Conservation (phyloP, 805 yeast species). For the Suhomyces prunicola region DNA sequence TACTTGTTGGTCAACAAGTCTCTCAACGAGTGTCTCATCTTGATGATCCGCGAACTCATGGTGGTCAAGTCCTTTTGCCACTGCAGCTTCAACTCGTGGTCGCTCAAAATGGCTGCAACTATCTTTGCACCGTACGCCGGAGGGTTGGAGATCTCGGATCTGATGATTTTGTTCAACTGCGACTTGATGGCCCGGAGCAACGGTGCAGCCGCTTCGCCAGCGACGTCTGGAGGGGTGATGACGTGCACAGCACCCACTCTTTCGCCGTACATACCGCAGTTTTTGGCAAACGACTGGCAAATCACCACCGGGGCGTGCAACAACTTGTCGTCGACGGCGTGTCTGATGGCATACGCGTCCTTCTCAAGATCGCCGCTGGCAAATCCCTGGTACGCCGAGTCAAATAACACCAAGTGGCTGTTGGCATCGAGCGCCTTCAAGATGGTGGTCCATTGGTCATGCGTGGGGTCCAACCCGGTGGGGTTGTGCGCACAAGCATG, state of each 20-base stretch:
- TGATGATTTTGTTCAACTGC: constrained; percentile 70
- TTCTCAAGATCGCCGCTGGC: constrained; percentile 82
- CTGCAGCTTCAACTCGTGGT: constrained; percentile 63
- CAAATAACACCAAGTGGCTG: constrained; percentile 79
- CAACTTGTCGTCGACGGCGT: constrained; percentile 45
- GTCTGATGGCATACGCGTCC: constrained; percentile 81
- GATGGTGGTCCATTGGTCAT: constrained; percentile 74
- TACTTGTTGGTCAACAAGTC: constrained; percentile 52
- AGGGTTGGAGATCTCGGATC: constrained; percentile 89
- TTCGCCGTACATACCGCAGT: constrained; percentile 96
- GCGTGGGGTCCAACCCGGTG: constrained; percentile 91
- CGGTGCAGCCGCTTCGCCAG: constrained; percentile 24
- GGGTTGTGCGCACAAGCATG: constrained; percentile 99
- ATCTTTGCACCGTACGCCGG: constrained; percentile 95
- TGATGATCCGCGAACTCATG: constrained; percentile 80
- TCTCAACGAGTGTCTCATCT: constrained; percentile 73
- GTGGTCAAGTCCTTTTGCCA: constrained; percentile 83
- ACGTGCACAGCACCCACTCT: constrained; percentile 92
- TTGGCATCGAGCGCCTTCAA: constrained; percentile 57
- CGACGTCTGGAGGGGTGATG: constrained; percentile 43
- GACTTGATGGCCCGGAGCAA: constrained; percentile 61
- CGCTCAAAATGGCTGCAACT: constrained; percentile 69
- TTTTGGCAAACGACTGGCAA: constrained; percentile 96
- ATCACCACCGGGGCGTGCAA: constrained; percentile 55
- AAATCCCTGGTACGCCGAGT: constrained; percentile 96